phyloP scores from a whole-genome alignment of 805 yeast genomes.

The Candida michaelii region DNA sequence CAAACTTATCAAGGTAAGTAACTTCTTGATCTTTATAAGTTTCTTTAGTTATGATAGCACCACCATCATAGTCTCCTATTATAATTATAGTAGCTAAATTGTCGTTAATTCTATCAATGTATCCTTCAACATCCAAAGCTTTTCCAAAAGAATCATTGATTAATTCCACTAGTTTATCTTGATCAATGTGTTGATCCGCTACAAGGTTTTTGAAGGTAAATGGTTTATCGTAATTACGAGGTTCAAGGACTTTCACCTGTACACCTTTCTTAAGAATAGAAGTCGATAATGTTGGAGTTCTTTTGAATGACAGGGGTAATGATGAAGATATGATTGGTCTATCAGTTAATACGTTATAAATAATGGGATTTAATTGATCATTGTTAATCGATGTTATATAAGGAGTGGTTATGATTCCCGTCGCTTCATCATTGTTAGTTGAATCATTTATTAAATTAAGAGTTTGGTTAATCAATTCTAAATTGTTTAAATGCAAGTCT shows the following conservation, averaged over 20 bases:
- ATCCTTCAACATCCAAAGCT: slow-evolving; percentile 62
- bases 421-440: slow-evolving; percentile 43
- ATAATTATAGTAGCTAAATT: slow-evolving; percentile 74
- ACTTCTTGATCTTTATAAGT: slow-evolving; percentile 30
- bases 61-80: slow-evolving; percentile 94
- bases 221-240: slow-evolving; percentile 27
- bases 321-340: slow-evolving; percentile 90
- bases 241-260: slow-evolving; percentile 46
- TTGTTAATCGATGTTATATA: slow-evolving; percentile 58
- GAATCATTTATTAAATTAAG: slow-evolving; percentile 49
- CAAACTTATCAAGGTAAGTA: slow-evolving; percentile 91
- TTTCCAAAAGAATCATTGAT: slow-evolving; percentile 80
- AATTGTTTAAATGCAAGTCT: slow-evolving; percentile 62
- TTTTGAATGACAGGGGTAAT: slow-evolving; percentile 61
- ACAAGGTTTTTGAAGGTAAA: slow-evolving; percentile 42
- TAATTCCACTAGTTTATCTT: slow-evolving; percentile 55
- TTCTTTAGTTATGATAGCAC: slow-evolving; percentile 91
- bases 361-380: slow-evolving; percentile 73
- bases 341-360: slow-evolving; percentile 88
- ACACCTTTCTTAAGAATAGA: slow-evolving; percentile 80
- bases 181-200: slow-evolving; percentile 45
- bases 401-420: slow-evolving; percentile 89
- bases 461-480: slow-evolving; percentile 61
- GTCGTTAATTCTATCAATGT: slow-evolving; percentile 62
- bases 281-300: slow-evolving; percentile 65